A percentile compares a stretch with the other conserved stretches of the same genome.
Conservation (phyloP, 2,329 filamentous ascomycete species). For the Hypoxylon sp. region DNA sequence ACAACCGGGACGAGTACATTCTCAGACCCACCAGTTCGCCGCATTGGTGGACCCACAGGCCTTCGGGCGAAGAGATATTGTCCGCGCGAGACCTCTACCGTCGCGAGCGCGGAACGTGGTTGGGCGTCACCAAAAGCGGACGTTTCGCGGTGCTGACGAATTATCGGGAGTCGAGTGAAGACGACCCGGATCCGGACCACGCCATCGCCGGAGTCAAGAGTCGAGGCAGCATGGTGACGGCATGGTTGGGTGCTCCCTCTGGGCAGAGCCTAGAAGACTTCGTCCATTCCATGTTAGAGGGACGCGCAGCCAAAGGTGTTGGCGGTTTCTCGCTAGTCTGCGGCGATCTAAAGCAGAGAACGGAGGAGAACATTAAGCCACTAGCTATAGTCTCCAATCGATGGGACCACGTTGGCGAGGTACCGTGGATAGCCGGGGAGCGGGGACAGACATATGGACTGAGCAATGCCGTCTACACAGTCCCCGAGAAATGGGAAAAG, state of each 20-base stretch:
- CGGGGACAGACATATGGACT: slow-evolving; percentile 69
- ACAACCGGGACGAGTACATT: slow-evolving; percentile 83
- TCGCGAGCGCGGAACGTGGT: slow-evolving; percentile 74
- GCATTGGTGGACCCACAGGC: slow-evolving; percentile 71
- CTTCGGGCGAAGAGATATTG: slow-evolving; percentile 62
- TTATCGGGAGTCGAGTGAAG: slow-evolving; percentile 68
- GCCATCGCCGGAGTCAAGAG: slow-evolving; percentile 68
- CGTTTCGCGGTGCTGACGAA: slow-evolving; percentile 75
- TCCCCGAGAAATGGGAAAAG: slow-evolving; percentile 71
- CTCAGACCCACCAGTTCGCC: slow-evolving; percentile 73
- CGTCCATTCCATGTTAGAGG: slow-evolving; percentile 65
- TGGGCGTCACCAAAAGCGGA: slow-evolving; percentile 71
- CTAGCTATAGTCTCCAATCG: slow-evolving; percentile 75
- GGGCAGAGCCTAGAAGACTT: slow-evolving; percentile 64
- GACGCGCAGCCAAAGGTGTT: slow-evolving; percentile 69
- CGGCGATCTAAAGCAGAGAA: slow-evolving; percentile 64
- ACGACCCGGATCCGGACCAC: slow-evolving; percentile 65
- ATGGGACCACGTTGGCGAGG: slow-evolving; percentile 64
- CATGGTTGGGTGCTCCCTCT: slow-evolving; percentile 67
- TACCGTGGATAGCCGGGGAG: slow-evolving; percentile 69
- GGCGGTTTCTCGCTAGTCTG: slow-evolving; percentile 77
- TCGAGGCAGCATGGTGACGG: slow-evolving; percentile 73
- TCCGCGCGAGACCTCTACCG: slow-evolving; percentile 73
- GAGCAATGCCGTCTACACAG: slow-evolving; percentile 72
- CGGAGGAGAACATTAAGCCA: slow-evolving; percentile 57